phyloP scores from a whole-genome alignment of 805 yeast genomes.

The Cyberlindnera veronae region DNA sequence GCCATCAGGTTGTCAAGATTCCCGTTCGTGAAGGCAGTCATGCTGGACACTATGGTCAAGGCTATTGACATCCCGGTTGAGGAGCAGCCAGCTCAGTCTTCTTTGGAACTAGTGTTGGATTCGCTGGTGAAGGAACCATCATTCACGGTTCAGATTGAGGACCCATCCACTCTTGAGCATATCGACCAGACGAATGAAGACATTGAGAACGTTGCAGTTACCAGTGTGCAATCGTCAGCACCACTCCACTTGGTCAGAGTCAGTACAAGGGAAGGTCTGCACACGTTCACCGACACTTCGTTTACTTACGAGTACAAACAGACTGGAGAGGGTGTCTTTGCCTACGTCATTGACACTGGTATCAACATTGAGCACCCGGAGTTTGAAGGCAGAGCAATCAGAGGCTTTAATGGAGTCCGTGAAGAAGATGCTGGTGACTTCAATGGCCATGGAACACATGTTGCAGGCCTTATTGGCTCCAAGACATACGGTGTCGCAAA shows the following conservation, averaged over 20 bases:
- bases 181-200: background rate
- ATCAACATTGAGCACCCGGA: conserved; percentile 54
- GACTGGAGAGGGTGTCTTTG: conserved; percentile 60
- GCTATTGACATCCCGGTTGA: conserved; percentile 1
- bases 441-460: conserved; percentile 92
- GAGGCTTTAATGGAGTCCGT: conserved; percentile 58
- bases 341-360: conserved; percentile 84
- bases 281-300: background rate
- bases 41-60: conserved; percentile 2
- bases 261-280: conserved; percentile 38
- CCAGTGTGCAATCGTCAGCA: conserved; percentile 35
- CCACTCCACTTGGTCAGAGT: conserved; percentile 66
- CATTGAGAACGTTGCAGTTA: background rate
- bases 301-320: conserved; percentile 42
- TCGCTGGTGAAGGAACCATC: background rate
- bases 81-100: too few species aligned
- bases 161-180: background rate
- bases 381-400: conserved; percentile 55
- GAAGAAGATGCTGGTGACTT: conserved; percentile 53
- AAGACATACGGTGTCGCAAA: conserved; percentile 81
- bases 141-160: conserved; percentile 10
- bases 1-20: background rate
- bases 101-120: background rate
- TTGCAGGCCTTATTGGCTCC: conserved; percentile 85
- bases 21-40: conserved; percentile 5